These are phyloP conservation scores for Daphne laureola DNA, from an alignment of 441 rosid genomes.

Conservation along the genomic window DNA sequence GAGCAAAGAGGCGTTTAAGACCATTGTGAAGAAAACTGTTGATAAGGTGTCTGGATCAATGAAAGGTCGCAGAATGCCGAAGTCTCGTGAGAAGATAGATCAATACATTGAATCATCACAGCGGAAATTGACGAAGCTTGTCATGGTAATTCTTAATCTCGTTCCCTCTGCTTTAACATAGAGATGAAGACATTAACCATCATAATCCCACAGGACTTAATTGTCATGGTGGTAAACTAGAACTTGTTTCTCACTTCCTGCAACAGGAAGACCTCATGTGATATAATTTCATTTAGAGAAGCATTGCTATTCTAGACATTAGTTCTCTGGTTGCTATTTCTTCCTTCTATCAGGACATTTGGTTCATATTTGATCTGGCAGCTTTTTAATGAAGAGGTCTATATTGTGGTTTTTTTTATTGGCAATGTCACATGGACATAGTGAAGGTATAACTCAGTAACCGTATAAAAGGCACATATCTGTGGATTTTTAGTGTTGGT, in stretches of 20 bases:
- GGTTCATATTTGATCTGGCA: too few species aligned
- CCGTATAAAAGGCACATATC: too few species aligned
- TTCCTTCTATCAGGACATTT: too few species aligned
- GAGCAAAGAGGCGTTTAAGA: conserved; percentile 96
- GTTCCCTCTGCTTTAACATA: not conserved
- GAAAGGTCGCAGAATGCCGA: conserved; percentile 68
- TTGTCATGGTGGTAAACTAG: not conserved
- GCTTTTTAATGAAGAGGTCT: too few species aligned
- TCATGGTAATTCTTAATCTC: conserved; percentile 47
- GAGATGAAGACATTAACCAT: not conserved
- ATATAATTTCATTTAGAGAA: too few species aligned
- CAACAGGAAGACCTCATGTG: too few species aligned
- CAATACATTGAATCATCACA: conserved; percentile 67
- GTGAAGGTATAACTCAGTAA: too few species aligned
- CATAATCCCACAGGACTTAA: not conserved
- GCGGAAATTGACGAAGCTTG: conserved; percentile 80
- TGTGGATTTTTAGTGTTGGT: too few species aligned
- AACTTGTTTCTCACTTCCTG: conserved; percentile 8
- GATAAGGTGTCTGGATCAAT: conserved; percentile 82
- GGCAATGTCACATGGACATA: too few species aligned
- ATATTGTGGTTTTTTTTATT: too few species aligned
- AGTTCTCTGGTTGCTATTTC: too few species aligned
- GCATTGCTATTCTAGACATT: too few species aligned
- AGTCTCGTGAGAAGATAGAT: conserved; percentile 73
- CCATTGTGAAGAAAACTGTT: conserved; percentile 80